Evolutionary conservation across 305 asterid species (phyloP), one percentile per base, ranked within the genome.

Genomic region (Fraxinus dipetala): DNA sequence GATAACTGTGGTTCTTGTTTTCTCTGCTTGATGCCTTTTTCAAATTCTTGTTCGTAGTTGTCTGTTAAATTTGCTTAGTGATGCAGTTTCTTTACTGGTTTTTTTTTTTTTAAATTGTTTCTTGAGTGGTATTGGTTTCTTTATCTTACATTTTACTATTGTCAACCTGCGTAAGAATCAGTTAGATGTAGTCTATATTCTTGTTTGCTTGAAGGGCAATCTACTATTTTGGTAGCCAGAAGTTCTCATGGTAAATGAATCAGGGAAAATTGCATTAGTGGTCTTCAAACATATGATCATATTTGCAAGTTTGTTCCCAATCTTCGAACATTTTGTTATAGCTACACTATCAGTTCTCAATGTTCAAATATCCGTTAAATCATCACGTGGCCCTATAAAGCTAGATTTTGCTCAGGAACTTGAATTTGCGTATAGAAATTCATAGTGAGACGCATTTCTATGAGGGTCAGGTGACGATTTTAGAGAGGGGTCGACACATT

Each of bases 21-120:
- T 38, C 2, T 79, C 81, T 54, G 84, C 79, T 75, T 76, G 82
- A 69, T 36, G 76, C 24, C 26, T 79, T 83, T 48, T 63, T 78
- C 45, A 56, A 11, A 65, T 84, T 74, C 73, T 26, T 76, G 81
- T 76, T 26, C 18, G 9, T 80, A 78, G 84, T 75, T 61, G 76
- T 65, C 82, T 82, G 78, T 61, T 72, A 59, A 79, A 69, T 54
- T 67, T 81, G 76, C 11, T 13, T 11, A 26, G 18, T 28, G 16
- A 67, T 67, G 74, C 74, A 4, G 74, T 67, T 65, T 65, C 32
- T 65, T 59, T 20, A 38, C 2, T 38, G 48, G 48, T 38, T 1
- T 38, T 38, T 38, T 38, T 36, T 34, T 35, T 34, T 34, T 34
- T 34, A 7, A 35, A 35, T 35, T 35, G 38, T 35, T 35, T 35